phyloP scores from a whole-genome alignment of 148 eudicot species.

The Agrostemma githago region DNA sequence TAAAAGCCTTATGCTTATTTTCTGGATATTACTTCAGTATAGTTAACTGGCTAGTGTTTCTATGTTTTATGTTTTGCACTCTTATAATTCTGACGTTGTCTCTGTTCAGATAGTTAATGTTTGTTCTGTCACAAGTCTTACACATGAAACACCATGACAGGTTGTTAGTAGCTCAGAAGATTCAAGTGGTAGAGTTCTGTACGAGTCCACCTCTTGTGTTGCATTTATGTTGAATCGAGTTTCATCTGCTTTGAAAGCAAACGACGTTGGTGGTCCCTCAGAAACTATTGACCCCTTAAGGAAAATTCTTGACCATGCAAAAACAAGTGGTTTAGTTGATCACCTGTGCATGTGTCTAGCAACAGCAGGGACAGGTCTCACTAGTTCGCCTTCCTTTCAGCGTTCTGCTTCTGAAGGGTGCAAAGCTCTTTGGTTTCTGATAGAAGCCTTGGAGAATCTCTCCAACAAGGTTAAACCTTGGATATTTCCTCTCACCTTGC shows the following conservation, averaged over 20 bases:
- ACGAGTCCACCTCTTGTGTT: conserved; percentile 74
- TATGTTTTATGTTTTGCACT: neutral
- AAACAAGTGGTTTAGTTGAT: conserved; percentile 55
- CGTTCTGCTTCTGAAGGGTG: conserved; percentile 93
- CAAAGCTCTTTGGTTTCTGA: conserved; percentile 73
- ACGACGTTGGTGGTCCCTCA: conserved; percentile 27
- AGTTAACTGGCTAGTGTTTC: neutral
- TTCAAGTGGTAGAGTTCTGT: conserved; percentile 68
- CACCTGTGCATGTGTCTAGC: conserved; percentile 59
- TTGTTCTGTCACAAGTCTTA: conserved; percentile 3
- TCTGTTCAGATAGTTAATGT: neutral
- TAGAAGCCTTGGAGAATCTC: conserved; percentile 60
- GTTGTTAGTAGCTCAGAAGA: conserved; percentile 52
- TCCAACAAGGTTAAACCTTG: conserved; percentile 36
- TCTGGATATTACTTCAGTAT: neutral
- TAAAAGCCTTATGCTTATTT: neutral
- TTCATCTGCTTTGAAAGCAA: conserved; percentile 63
- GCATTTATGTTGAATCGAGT: conserved; percentile 64
- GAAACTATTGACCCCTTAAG: conserved; percentile 38
- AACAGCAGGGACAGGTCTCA: conserved; percentile 70
- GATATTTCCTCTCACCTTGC: conserved; percentile 57
- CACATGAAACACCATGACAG: conserved; percentile 29
- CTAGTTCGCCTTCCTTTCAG: conserved; percentile 74
- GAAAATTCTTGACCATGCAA: conserved; percentile 79
- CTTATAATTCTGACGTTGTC: neutral